Conservation (phyloP, 352 stramenopile genomes). For the Phytophthora megakarya region DNA sequence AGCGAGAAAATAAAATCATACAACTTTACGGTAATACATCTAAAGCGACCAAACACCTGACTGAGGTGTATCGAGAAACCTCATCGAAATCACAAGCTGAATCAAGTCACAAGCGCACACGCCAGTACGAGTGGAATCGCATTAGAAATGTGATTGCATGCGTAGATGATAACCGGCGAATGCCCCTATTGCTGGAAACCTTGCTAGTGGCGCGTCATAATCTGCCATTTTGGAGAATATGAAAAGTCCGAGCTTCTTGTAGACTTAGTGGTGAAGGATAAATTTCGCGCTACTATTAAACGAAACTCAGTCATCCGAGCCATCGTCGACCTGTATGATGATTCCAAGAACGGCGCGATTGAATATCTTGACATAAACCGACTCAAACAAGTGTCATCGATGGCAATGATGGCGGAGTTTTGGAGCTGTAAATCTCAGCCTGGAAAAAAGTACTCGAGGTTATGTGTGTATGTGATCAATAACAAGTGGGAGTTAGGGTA, state of each 20-base stretch:
- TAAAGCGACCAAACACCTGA: no score
- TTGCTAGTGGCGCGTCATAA: not conserved
- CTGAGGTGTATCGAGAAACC: no score
- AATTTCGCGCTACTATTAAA: not conserved
- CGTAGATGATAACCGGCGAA: not conserved
- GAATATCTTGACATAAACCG: no score
- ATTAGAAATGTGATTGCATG: not conserved
- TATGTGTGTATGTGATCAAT: not conserved
- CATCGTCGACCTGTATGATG: no score
- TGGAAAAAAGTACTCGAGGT: not conserved
- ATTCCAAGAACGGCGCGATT: no score
- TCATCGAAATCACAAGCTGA: not conserved
- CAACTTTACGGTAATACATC: constrained; percentile 1
- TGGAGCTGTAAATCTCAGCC: not conserved
- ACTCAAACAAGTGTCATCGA: no score
- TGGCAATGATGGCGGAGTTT: not conserved
- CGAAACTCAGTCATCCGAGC: not conserved
- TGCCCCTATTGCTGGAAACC: no score
- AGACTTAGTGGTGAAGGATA: not conserved
- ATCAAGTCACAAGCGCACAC: not conserved
- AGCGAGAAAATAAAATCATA: not conserved
- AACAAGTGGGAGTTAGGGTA: not conserved
- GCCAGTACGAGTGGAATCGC: not conserved
- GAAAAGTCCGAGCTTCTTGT: not conserved
- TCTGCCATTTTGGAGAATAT: not conserved